A percentile compares a stretch with the other conserved stretches of the same genome.
These are phyloP conservation scores for Atalantia buxifolia DNA, from an alignment of 345 rosid genomes.

Conservation along the genomic window DNA sequence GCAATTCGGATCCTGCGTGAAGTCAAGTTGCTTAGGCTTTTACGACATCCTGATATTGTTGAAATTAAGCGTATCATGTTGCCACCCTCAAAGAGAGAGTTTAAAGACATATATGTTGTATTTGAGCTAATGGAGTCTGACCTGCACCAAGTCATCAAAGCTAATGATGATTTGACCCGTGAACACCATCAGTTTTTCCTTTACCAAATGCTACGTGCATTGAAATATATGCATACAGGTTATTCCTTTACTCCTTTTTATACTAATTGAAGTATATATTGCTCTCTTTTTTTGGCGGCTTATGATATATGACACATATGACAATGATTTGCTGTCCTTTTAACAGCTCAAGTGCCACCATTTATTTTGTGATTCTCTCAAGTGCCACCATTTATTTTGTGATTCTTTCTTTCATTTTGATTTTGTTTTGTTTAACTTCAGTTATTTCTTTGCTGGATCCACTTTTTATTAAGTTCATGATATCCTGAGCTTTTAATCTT, in stretches of 20 bases:
- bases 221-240: slow-evolving; percentile 99
- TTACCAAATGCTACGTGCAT: slow-evolving; percentile 95
- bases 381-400: neutral
- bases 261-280: neutral
- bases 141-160: slow-evolving; percentile 97
- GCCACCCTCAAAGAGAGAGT: slow-evolving; percentile 92
- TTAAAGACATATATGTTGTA: slow-evolving; percentile 86
- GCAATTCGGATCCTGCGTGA: slow-evolving; percentile 86
- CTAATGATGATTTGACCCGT: slow-evolving; percentile 92
- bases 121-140: slow-evolving; percentile 99
- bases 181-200: slow-evolving; percentile 98
- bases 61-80: slow-evolving; percentile 93
- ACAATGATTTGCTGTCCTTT: neutral
- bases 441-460: neutral
- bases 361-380: neutral
- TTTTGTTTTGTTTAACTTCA: neutral
- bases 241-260: neutral
- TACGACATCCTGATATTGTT: slow-evolving; percentile 91
- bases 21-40: slow-evolving; percentile 86
- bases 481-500: neutral
- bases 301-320: neutral
- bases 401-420: neutral
- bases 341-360: neutral
- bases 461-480: neutral
- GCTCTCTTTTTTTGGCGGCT: neutral